phyloP scores from a whole-genome alignment of 164 flowering plant species.

The Stephania cephalantha region DNA sequence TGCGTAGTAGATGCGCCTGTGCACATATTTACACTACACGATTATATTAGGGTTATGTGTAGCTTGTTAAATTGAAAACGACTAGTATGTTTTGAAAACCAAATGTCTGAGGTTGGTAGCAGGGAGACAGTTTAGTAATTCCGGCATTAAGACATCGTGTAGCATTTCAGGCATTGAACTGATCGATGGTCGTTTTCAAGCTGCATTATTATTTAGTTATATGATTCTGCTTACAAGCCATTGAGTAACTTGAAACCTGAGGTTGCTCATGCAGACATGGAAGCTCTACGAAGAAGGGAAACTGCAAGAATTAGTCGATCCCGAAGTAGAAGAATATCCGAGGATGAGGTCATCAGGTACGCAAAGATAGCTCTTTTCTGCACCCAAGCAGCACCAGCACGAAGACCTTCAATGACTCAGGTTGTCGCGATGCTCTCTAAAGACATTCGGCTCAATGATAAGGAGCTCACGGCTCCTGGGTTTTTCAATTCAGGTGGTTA shows the following conservation, averaged over 20 bases:
- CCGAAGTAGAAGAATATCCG: slow-evolving; percentile 48
- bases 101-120: not conserved
- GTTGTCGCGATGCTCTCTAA: slow-evolving; percentile 66
- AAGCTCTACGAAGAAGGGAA: slow-evolving; percentile 52
- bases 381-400: slow-evolving; percentile 54
- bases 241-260: not conserved
- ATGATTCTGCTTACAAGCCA: not conserved
- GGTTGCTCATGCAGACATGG: slow-evolving; percentile 47
- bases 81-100: not conserved
- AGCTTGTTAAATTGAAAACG: not conserved
- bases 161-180: not conserved
- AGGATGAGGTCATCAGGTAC: slow-evolving; percentile 52
- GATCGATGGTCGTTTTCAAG: not conserved
- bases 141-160: not conserved
- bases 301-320: slow-evolving; percentile 58
- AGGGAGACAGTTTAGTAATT: slow-evolving; percentile 1
- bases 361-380: slow-evolving; percentile 81
- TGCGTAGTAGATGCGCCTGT: too few species aligned
- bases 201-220: not conserved
- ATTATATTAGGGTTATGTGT: too few species aligned
- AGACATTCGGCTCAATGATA: slow-evolving; percentile 51
- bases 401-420: slow-evolving; percentile 68
- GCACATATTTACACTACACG: too few species aligned
- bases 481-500: slow-evolving; percentile 26
- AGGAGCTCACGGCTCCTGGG: slow-evolving; percentile 62